Percentiles rank a stretch among this genome's conserved stretches.
phyloP scores from a whole-genome alignment of 495 filamentous ascomycete species.

The Podospora anserina region DNA sequence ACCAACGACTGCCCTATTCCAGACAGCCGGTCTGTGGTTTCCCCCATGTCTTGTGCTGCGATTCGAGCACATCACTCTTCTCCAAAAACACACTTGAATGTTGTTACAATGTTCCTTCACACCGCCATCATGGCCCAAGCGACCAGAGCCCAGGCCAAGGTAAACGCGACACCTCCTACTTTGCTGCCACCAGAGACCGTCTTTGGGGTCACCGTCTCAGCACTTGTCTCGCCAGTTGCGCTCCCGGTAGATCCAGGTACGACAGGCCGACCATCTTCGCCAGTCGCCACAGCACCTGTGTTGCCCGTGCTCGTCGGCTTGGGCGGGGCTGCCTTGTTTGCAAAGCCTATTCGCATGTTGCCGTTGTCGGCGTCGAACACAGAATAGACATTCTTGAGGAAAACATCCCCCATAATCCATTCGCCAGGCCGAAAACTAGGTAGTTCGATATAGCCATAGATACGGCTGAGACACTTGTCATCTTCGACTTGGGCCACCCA shows the following conservation, averaged over 20 bases:
- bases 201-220: background rate
- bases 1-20: constrained; percentile 1
- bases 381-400: constrained; percentile 86
- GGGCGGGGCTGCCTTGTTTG: constrained; percentile 31
- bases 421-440: constrained; percentile 30
- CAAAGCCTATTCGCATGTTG: constrained; percentile 51
- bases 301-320: constrained; percentile 17
- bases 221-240: constrained; percentile 5
- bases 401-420: constrained; percentile 80
- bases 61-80: background rate
- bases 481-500: constrained; percentile 55
- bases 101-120: background rate
- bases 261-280: background rate
- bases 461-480: constrained; percentile 61
- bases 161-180: background rate
- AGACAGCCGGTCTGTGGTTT: background rate
- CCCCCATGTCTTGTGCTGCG: background rate
- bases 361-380: constrained; percentile 74
- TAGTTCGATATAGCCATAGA: constrained; percentile 49
- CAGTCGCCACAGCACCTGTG: constrained; percentile 17
- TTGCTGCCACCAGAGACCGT: background rate
- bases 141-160: background rate
- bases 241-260: constrained; percentile 18
- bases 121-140: background rate
- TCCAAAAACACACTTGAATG: background rate